Evolutionary conservation across 2,329 filamentous ascomycete species (phyloP).

Genomic region (Ascochyta rabiei): DNA sequence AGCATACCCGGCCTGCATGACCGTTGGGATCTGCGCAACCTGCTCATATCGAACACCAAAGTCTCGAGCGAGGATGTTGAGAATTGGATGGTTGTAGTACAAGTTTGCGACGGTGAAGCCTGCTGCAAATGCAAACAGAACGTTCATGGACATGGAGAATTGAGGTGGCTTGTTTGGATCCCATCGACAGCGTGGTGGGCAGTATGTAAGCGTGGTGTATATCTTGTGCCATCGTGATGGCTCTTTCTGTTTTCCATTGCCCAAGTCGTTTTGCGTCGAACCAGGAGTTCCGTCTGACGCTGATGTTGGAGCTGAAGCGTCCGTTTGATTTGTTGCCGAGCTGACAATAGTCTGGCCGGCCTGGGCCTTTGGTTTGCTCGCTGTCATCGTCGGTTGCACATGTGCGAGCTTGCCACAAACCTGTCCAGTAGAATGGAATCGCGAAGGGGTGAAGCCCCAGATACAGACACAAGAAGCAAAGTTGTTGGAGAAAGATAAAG

Average conservation of each 20-base stretch:
- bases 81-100: slow-evolving; percentile 81
- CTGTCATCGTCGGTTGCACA: slow-evolving; percentile 11
- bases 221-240: slow-evolving; percentile 27
- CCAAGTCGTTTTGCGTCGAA: not conserved
- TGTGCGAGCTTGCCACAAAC: not conserved
- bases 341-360: not conserved
- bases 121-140: slow-evolving; percentile 71
- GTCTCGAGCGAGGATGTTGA: slow-evolving; percentile 74
- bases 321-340: not conserved
- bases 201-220: slow-evolving; percentile 58
- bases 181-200: slow-evolving; percentile 71
- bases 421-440: not conserved
- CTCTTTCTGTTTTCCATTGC: not conserved
- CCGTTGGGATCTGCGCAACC: slow-evolving; percentile 71
- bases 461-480: not conserved
- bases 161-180: slow-evolving; percentile 68
- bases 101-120: slow-evolving; percentile 80
- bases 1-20: slow-evolving; percentile 82
- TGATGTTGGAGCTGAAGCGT: not conserved
- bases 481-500: not conserved
- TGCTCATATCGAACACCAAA: slow-evolving; percentile 74
- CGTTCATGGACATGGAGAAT: slow-evolving; percentile 71
- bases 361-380: slow-evolving; percentile 2
- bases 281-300: not conserved
- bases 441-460: not conserved